Evolutionary conservation across 352 stramenopile species (phyloP).

Genomic region (Phytophthora chlamydospora): DNA sequence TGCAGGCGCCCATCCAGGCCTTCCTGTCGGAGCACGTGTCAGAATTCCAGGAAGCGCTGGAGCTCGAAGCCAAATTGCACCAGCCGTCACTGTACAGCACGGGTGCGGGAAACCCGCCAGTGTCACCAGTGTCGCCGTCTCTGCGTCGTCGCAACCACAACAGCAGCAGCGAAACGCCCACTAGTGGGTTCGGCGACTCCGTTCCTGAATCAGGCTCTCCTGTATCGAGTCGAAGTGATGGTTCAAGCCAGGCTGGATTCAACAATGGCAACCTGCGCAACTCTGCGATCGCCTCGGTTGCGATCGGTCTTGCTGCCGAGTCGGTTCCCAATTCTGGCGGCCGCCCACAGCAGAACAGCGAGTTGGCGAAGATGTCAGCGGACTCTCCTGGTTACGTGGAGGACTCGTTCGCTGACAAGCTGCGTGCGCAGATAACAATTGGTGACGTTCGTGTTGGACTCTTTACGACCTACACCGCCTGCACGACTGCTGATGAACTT

Average conservation of each 20-base stretch:
- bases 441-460: constrained; percentile 68
- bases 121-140: constrained; percentile 47
- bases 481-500: constrained; percentile 58
- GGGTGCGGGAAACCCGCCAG: constrained; percentile 38
- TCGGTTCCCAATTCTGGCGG: constrained; percentile 31
- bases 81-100: constrained; percentile 75
- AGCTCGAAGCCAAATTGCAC: constrained; percentile 88
- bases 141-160: constrained; percentile 56
- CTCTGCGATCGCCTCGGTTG: constrained; percentile 62
- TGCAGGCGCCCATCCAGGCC: constrained; percentile 83
- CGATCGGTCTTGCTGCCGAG: constrained; percentile 57
- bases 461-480: constrained; percentile 76
- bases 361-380: constrained; percentile 46
- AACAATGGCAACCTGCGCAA: constrained; percentile 55
- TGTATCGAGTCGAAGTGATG: constrained; percentile 50
- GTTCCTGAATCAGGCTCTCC: constrained; percentile 42
- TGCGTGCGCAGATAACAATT: constrained; percentile 63
- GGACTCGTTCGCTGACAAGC: constrained; percentile 68
- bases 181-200: constrained; percentile 38
- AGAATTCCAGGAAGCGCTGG: constrained; percentile 86
- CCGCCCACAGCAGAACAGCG: constrained; percentile 42
- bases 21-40: constrained; percentile 87
- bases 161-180: constrained; percentile 44
- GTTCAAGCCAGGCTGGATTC: constrained; percentile 47
- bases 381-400: constrained; percentile 50